Conservation (phyloP, 2,329 filamentous ascomycete genomes). For the Apiospora sp. region DNA sequence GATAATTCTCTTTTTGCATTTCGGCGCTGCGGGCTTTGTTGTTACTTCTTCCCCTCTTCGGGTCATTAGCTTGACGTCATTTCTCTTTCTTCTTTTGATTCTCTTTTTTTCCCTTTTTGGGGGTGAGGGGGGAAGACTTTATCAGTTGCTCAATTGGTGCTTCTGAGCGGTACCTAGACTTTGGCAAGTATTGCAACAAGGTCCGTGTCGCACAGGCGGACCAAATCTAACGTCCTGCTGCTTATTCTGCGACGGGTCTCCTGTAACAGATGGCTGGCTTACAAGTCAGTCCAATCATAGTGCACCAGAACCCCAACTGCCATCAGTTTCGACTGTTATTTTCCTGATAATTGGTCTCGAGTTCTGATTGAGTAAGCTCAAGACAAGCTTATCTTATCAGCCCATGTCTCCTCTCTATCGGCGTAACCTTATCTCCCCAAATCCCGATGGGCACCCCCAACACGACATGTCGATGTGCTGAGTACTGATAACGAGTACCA, state of each 20-base stretch:
- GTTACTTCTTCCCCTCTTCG: too few relatives aligned
- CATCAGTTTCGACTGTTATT: not conserved
- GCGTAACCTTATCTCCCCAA: slow-evolving; percentile 2
- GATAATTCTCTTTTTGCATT: not conserved
- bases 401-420: not conserved
- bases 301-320: not conserved
- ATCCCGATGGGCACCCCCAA: not conserved
- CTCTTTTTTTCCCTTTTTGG: too few relatives aligned
- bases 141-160: too few relatives aligned
- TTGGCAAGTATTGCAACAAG: too few relatives aligned
- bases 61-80: not conserved
- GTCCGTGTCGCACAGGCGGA: too few relatives aligned
- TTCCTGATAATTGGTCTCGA: not conserved
- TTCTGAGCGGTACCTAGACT: too few relatives aligned
- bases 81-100: too few relatives aligned
- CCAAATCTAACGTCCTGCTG: too few relatives aligned
- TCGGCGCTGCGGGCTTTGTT: not conserved
- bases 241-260: too few relatives aligned
- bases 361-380: not conserved
- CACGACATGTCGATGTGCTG: not conserved
- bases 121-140: too few relatives aligned
- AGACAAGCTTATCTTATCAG: slow-evolving; percentile 6
- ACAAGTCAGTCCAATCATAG: not conserved
- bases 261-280: too few relatives aligned
- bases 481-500: not conserved